Evolutionary conservation across 2,329 filamentous ascomycete species (phyloP).

Genomic region (Clathrospora elynae): DNA sequence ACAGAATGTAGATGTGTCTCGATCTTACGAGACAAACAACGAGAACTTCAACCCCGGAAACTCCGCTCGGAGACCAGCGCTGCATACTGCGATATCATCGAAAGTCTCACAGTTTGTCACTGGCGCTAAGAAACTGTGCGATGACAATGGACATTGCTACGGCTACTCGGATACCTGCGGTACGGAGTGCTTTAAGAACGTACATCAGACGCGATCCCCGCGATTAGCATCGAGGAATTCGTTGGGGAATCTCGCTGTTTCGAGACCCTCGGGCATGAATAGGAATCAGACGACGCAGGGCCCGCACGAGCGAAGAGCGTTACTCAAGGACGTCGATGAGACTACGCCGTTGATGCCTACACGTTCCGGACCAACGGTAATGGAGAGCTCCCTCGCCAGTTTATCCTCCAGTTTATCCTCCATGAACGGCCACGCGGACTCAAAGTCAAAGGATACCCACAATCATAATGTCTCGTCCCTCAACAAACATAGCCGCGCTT

Average conservation of each 20-base stretch:
- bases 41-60: constrained; percentile 13
- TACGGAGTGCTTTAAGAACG: constrained; percentile 62
- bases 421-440: constrained; percentile 13
- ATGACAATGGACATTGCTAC: constrained; percentile 64
- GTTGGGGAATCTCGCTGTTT: constrained; percentile 18
- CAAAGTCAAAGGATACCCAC: constrained; percentile 3
- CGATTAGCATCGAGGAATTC: constrained; percentile 31
- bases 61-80: constrained; percentile 43
- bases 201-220: constrained; percentile 46
- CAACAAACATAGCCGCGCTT: constrained; percentile 22
- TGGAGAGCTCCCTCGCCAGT: constrained; percentile 29
- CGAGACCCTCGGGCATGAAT: constrained; percentile 25
- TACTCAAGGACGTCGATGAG: constrained; percentile 40
- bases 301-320: constrained; percentile 36
- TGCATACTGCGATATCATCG: constrained; percentile 50
- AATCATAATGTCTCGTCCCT: constrained; percentile 5
- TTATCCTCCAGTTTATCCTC: constrained; percentile 22
- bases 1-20: constrained; percentile 22
- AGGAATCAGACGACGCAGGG: constrained; percentile 32
- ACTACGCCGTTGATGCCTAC: constrained; percentile 28
- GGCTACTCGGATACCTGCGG: constrained; percentile 67
- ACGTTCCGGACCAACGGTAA: constrained; percentile 30
- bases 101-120: constrained; percentile 58
- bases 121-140: constrained; percentile 55
- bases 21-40: constrained; percentile 26